Evolutionary conservation across 2,329 filamentous ascomycete genomes (phyloP).

Genomic region (Pestalotiopsis sp.): DNA sequence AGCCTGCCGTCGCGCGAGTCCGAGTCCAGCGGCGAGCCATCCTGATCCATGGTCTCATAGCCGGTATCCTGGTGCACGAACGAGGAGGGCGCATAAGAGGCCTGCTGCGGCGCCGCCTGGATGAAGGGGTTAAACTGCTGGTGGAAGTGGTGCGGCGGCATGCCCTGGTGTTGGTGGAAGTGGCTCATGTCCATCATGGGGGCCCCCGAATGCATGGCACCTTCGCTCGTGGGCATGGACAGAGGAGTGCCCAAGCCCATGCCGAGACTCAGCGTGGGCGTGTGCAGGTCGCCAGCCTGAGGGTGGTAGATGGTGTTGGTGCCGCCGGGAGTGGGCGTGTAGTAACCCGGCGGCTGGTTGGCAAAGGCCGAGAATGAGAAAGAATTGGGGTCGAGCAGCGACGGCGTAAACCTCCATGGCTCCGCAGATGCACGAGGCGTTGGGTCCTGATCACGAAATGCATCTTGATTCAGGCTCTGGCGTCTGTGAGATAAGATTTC

Average conservation of each 20-base stretch:
- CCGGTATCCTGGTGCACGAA: conserved; percentile 81
- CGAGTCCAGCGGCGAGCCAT: conserved; percentile 67
- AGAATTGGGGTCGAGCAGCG: conserved; percentile 82
- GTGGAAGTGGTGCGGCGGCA: conserved; percentile 62
- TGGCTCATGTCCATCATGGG: conserved; percentile 65
- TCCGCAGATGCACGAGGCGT: conserved; percentile 81
- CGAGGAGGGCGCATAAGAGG: conserved; percentile 72
- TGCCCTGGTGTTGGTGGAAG: conserved; percentile 56
- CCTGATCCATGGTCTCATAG: conserved; percentile 79
- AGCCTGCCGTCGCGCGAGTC: conserved; percentile 53
- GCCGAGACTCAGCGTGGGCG: conserved; percentile 72
- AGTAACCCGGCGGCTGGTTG: conserved; percentile 80
- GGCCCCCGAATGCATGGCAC: conserved; percentile 60
- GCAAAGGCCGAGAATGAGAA: conserved; percentile 79
- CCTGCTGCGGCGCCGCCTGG: conserved; percentile 57
- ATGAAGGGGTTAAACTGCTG: conserved; percentile 70
- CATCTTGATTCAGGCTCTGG: conserved; percentile 40
- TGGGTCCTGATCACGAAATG: conserved; percentile 72
- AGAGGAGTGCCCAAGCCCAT: conserved; percentile 81
- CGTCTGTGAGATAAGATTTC: conserved; percentile 41
- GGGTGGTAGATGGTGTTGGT: conserved; percentile 80
- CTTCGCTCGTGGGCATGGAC: conserved; percentile 73
- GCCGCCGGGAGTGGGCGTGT: conserved; percentile 83
- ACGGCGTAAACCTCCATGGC: conserved; percentile 85
- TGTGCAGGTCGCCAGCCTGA: conserved; percentile 85